Evolutionary conservation across 768 basidiomycete genomes (phyloP), one percentile per base, ranked within the genome.

Genomic region (Rhizopogon vinicolor): DNA sequence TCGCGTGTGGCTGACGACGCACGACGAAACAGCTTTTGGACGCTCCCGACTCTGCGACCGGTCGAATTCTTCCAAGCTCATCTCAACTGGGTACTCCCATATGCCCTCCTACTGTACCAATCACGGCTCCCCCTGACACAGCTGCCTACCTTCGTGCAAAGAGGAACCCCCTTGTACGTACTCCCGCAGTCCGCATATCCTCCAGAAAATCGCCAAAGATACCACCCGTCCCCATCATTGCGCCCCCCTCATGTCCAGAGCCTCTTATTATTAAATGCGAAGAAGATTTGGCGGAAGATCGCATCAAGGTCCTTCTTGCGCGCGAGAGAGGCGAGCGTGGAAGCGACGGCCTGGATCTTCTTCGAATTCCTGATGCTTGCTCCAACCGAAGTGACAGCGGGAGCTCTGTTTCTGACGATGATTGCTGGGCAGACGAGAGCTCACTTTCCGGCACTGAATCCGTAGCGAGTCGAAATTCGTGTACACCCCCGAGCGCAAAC

Each of bases 161-260:
- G 44, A 57, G 60, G 18, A 58, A 71, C 37, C 65, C 68, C 0
- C 19, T 70, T 22, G 22, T 25, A 28, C 64, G 68, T 35, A 70
- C 68, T 3, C 31, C 62, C 5, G 39, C 50, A 7, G 5, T 60
- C 8, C 53, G 48, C 4, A 49, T 14, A 19, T 29, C 19, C 3
- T 52, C 59, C 16, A 35, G 40, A 25, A 56, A 54, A n/a, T 14
- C 28, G 7, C 44, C 44, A 1, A 19, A 18, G 8, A 68, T 63
- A 5, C 59, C 63, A 5, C 54, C 61, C 0, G 75, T 84, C 0
- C 83, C 84, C 0, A 74, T 83, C 52, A 79, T 85, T 13, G 82
- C 82, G 4, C 84, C 84, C 2, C 81, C 84, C 0, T 49, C 61
- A 63, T 71, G 7, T 62, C 67, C 25, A 57, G 68, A 6, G 39